Evolutionary conservation across 352 stramenopile genomes (phyloP).

Genomic region (Globisporangium iwayamae): DNA sequence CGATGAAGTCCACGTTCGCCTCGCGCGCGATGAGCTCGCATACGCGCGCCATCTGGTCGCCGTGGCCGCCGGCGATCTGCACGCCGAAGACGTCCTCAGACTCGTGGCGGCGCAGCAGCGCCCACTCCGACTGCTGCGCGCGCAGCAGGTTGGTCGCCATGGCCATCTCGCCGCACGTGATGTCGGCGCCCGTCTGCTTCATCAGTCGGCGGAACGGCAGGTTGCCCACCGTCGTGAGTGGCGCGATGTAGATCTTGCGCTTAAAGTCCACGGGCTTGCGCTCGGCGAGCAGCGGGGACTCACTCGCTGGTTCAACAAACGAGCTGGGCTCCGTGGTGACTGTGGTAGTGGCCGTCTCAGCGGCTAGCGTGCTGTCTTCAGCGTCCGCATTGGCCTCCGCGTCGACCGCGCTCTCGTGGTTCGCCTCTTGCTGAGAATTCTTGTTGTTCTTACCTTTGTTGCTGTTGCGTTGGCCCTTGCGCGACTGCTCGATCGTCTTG

Average conservation of each 20-base stretch:
- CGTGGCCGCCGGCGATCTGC: slow-evolving; percentile 92
- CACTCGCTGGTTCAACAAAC: slow-evolving; percentile 32
- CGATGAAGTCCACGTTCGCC: slow-evolving; percentile 96
- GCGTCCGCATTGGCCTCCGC: slow-evolving; percentile 7
- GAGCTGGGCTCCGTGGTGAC: background rate
- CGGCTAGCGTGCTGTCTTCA: background rate
- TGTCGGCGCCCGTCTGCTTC: slow-evolving; percentile 97
- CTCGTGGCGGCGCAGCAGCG: slow-evolving; percentile 94
- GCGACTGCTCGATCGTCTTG: slow-evolving; percentile 56
- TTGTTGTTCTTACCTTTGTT: slow-evolving; percentile 49
- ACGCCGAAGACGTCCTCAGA: slow-evolving; percentile 98
- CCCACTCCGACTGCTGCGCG: slow-evolving; percentile 95
- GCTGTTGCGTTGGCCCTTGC: slow-evolving; percentile 56
- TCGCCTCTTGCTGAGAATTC: slow-evolving; percentile 22
- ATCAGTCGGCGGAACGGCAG: slow-evolving; percentile 97
- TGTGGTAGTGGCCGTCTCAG: too few species aligned
- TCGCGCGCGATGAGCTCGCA: slow-evolving; percentile 93
- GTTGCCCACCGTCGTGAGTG: slow-evolving; percentile 99
- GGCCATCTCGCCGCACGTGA: slow-evolving; percentile 99
- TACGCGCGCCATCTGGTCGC: slow-evolving; percentile 92
- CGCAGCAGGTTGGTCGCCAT: slow-evolving; percentile 94
- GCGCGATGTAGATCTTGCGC: slow-evolving; percentile 98
- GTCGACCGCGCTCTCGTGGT: background rate
- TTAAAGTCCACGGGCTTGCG: slow-evolving; percentile 95
- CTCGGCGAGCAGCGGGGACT: slow-evolving; percentile 53